These are phyloP conservation scores for Murraya paniculata DNA, from an alignment of 345 rosid species.

Conservation along the genomic window DNA sequence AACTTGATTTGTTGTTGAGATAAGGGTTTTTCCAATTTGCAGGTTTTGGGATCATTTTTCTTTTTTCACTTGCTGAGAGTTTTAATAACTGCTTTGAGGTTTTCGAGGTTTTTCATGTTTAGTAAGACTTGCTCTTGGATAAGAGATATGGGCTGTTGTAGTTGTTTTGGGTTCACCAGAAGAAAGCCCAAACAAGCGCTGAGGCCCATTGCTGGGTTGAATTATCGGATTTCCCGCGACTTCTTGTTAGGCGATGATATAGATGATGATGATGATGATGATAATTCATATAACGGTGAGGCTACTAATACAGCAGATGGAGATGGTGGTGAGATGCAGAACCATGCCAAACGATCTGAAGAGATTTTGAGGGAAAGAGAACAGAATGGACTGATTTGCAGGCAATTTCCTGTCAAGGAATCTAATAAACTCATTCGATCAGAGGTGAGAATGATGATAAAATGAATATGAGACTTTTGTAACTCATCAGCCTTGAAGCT, in stretches of 20 bases:
- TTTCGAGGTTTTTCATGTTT: conserved; percentile 42
- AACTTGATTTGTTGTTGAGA: conserved; percentile 9
- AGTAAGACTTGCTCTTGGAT: conserved; percentile 51
- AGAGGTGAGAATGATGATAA: conserved; percentile 48
- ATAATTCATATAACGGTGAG: conserved; percentile 52
- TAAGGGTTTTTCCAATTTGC: conserved; percentile 19
- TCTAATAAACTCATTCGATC: conserved; percentile 73
- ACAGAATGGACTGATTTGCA: conserved; percentile 74
- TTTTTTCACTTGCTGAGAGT: conserved; percentile 22
- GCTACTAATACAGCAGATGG: conserved; percentile 48
- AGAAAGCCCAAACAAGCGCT: conserved; percentile 40
- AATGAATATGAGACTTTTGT: neutral
- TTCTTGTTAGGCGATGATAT: conserved; percentile 54
- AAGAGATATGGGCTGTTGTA: conserved; percentile 79
- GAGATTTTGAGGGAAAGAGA: conserved; percentile 71
- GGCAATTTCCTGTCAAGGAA: conserved; percentile 89
- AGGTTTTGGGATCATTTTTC: conserved; percentile 26
- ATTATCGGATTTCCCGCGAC: conserved; percentile 46
- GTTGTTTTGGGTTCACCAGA: conserved; percentile 73
- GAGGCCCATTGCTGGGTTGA: conserved; percentile 33
- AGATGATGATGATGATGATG: conserved; percentile 43
- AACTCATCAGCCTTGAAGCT: neutral
- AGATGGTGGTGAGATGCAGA: conserved; percentile 47
- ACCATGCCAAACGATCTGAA: conserved; percentile 55
- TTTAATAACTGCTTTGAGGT: conserved; percentile 11